phyloP scores from a whole-genome alignment of 148 eudicot species.

The Fallopia convolvulus region DNA sequence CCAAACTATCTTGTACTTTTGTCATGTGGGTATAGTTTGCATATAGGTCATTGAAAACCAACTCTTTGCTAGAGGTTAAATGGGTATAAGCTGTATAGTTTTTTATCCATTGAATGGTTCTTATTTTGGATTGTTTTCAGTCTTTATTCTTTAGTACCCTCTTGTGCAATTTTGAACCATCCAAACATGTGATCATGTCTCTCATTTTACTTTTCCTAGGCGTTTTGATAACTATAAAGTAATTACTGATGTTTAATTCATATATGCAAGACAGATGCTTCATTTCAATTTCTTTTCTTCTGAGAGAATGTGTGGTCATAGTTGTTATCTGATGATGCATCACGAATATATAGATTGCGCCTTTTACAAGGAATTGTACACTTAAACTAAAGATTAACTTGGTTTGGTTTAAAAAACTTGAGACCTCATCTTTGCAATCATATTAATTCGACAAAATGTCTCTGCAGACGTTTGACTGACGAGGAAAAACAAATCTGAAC shows the following conservation, averaged over 20 bases:
- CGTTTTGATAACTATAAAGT: background rate
- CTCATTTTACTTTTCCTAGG: background rate
- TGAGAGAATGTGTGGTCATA: background rate
- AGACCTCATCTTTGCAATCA: background rate
- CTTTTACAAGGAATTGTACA: background rate
- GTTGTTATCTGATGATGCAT: background rate
- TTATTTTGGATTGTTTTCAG: background rate
- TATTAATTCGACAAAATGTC: background rate
- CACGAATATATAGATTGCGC: background rate
- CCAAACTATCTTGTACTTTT: background rate
- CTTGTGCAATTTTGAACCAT: background rate
- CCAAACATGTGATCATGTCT: background rate
- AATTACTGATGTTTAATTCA: background rate
- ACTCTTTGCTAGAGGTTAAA: background rate
- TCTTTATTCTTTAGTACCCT: background rate
- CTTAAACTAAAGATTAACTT: background rate
- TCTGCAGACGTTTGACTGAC: conserved; percentile 11
- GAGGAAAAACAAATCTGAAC: conserved; percentile 1
- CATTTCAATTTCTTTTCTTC: background rate
- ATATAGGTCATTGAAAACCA: background rate
- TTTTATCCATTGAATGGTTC: background rate
- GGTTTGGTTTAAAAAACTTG: background rate
- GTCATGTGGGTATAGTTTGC: background rate
- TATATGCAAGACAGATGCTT: background rate
- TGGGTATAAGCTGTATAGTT: background rate